A percentile compares a stretch with the other conserved stretches of the same genome.
Evolutionary conservation across 2,329 filamentous ascomycete species (phyloP).

Genomic region (Diaporthe sp.): DNA sequence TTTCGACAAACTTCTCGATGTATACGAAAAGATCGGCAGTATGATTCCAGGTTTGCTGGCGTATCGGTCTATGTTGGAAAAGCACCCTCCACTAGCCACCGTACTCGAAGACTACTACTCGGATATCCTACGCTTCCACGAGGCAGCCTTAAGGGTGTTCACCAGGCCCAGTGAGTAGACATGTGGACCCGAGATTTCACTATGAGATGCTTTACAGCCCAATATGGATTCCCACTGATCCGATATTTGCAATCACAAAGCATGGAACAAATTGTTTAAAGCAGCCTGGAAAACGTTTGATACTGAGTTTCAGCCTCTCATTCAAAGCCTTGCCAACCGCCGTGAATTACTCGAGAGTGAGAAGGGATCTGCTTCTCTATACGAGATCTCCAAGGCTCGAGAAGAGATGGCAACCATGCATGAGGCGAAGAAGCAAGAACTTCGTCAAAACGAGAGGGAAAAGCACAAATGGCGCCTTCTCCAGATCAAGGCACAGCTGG

Average conservation of each 20-base stretch:
- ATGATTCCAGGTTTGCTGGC: background rate
- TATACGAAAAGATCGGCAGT: background rate
- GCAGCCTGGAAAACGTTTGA: conserved; percentile 20
- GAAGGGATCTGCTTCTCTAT: background rate
- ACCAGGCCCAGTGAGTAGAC: background rate
- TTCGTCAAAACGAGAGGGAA: background rate
- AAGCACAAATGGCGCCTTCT: conserved; percentile 2
- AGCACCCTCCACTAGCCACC: background rate
- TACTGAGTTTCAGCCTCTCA: conserved; percentile 3
- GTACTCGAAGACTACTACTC: conserved; percentile 23
- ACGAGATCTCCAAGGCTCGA: conserved; percentile 1
- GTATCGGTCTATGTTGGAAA: conserved; percentile 1
- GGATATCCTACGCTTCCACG: conserved; percentile 14
- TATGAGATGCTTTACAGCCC: background rate
- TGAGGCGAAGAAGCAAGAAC: background rate
- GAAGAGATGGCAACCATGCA: background rate
- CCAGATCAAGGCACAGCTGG: background rate
- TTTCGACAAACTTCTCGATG: conserved; percentile 29
- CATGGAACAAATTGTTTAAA: background rate
- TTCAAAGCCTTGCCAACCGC: background rate
- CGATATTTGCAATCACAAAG: background rate
- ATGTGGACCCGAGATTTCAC: background rate
- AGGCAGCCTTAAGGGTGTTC: conserved; percentile 10
- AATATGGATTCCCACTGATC: background rate
- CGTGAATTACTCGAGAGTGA: conserved; percentile 4